A percentile compares a stretch with the other conserved stretches of the same genome.
phyloP scores from a whole-genome alignment of 2,329 filamentous ascomycete genomes.

The Fusarium xyrophilum region DNA sequence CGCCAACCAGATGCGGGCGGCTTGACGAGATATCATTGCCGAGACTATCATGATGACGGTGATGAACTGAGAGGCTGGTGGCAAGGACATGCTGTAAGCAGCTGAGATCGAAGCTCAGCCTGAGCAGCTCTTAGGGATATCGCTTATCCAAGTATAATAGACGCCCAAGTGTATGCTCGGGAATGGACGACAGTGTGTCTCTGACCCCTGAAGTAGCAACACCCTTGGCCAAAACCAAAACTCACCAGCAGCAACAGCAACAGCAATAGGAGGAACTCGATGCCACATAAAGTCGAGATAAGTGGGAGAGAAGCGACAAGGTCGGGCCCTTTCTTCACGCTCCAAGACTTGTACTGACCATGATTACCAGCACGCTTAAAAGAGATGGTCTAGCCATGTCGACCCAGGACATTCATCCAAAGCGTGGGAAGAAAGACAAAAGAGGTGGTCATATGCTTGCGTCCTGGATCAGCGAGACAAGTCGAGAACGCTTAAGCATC shows the following conservation, averaged over 20 bases:
- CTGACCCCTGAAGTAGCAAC: not conserved
- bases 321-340: not conserved
- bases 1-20: constrained; percentile 27
- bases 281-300: constrained; percentile 20
- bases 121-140: not conserved
- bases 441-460: constrained; percentile 16
- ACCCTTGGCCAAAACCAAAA: not conserved
- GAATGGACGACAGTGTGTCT: not conserved
- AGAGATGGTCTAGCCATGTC: not conserved
- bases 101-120: not conserved
- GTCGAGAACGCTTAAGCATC: constrained; percentile 25
- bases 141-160: not conserved
- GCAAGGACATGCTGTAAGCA: not conserved
- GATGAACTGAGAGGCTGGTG: not conserved
- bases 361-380: not conserved
- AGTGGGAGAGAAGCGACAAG: not conserved
- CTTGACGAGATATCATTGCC: not conserved
- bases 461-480: constrained; percentile 24
- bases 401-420: not conserved
- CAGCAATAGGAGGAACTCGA: not conserved
- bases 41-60: constrained; percentile 8
- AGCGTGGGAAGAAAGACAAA: not conserved
- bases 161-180: not conserved
- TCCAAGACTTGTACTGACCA: not conserved
- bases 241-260: not conserved